These are phyloP conservation scores for Xylariaceae sp. DNA, from an alignment of 2,329 filamentous ascomycete species.

Conservation along the genomic window DNA sequence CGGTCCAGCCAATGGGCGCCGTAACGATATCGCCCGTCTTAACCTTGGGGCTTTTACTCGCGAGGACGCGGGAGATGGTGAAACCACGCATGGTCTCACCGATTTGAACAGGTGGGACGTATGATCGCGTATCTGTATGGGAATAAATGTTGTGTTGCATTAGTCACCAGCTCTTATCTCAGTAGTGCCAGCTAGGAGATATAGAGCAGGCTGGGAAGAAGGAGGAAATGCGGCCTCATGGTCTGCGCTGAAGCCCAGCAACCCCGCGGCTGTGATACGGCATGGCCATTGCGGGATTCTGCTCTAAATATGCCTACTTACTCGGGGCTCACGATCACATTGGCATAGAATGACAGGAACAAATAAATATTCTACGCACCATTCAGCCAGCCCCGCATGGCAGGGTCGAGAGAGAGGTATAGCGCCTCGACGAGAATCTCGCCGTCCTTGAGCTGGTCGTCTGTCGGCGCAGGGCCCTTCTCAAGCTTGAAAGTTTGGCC, in stretches of 20 bases:
- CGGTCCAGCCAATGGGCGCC: slow-evolving; percentile 66
- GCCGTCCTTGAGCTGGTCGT: slow-evolving; percentile 64
- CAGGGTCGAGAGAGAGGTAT: slow-evolving; percentile 74
- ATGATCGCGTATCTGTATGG: slow-evolving; percentile 57
- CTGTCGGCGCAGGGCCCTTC: slow-evolving; percentile 56
- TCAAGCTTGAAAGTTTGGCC: slow-evolving; percentile 68
- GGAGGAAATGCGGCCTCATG: too few species aligned
- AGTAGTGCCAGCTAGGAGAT: too few species aligned
- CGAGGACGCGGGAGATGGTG: slow-evolving; percentile 66
- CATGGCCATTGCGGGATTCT: not conserved
- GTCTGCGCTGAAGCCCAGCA: too few species aligned
- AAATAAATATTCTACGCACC: slow-evolving; percentile 49
- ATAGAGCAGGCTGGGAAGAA: too few species aligned
- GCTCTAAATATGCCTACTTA: not conserved
- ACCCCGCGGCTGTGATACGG: not conserved
- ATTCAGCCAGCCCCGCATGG: slow-evolving; percentile 77
- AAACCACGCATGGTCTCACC: slow-evolving; percentile 72
- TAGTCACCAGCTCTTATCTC: too few species aligned
- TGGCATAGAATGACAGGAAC: too few species aligned
- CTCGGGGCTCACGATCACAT: too few species aligned
- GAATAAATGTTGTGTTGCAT: too few species aligned
- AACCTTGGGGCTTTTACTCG: slow-evolving; percentile 61
- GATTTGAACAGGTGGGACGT: slow-evolving; percentile 71
- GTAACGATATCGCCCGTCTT: slow-evolving; percentile 64
- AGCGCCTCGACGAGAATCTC: slow-evolving; percentile 65